Base-by-base conservation (phyloP, 352 stramenopile species). In the Globisporangium spinosum region DNA sequence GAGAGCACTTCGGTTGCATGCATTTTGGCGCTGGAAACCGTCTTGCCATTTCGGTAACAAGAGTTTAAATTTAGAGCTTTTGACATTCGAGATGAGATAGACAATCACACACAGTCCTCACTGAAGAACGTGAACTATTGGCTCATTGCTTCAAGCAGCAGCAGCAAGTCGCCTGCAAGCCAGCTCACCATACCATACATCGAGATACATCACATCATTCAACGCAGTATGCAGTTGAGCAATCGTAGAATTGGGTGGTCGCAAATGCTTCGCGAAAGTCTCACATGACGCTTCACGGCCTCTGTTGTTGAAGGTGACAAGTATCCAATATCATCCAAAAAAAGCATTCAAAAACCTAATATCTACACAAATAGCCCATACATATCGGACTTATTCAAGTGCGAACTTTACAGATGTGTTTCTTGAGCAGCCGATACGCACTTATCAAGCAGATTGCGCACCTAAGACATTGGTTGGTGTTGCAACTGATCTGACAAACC, bases 381-480 rank as follows among this genome's bases (percentile, higher is more conserved):
- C 23, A 34, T 22, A 38, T 62, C 7, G 23, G 4, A 43, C 29
- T 51, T 51, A 22, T 10, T 51, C 17, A 8, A 51, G 1, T 23
- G 2, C 43, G 43, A 22, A 51, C 43, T 23, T 51, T 23, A 51
- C 43, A 23, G 10, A 0, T 51, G 17, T 6, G 1, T 49, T 49
- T 49, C 40, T 49, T 9, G 38, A 45, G 38, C 27, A 59, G 22
- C 27, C n/a, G 7, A 12, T 22, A n/a, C 25, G 55, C 55, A 61
- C 55, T 61, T 61, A 29, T 10, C 2, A 29, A 10, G 1, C 25
- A 45, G 2, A 45, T 29, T 34, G 35, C 58, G 58, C 38, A 64
- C 35, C 23, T 64, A 55, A 54, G 12, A 23, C 58, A 64, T 54
- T 53, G 58, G 38, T 64, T 61, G 56, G 56, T 35, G 55, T 23